These are phyloP conservation scores for Dendrobium nobile DNA, from an alignment of 106 monocot genomes.

Conservation along the genomic window DNA sequence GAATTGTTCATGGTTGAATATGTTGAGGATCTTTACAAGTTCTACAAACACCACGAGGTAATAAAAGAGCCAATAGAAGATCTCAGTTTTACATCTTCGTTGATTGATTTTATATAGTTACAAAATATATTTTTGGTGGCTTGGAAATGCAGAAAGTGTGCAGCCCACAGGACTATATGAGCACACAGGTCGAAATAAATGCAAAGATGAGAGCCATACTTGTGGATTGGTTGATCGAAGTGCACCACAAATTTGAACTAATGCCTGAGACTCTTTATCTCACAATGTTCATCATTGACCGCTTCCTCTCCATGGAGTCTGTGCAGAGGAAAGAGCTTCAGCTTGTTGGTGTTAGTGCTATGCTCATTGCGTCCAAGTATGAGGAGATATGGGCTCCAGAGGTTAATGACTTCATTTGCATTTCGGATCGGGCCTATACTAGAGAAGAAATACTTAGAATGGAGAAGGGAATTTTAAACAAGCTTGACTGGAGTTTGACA, in stretches of 20 bases:
- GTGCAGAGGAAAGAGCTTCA: slow-evolving; percentile 52
- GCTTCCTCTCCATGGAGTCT: slow-evolving; percentile 31
- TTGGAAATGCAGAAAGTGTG: slow-evolving; percentile 11
- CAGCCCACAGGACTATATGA: slow-evolving; percentile 43
- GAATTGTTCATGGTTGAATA: slow-evolving; percentile 58
- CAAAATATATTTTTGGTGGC: background rate
- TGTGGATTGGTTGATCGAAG: slow-evolving; percentile 66
- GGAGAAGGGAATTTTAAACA: slow-evolving; percentile 62
- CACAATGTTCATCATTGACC: slow-evolving; percentile 48
- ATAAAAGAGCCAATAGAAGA: too few species aligned
- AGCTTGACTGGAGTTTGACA: slow-evolving; percentile 61
- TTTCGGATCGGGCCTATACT: slow-evolving; percentile 50
- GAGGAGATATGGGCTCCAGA: slow-evolving; percentile 81
- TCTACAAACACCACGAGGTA: slow-evolving; percentile 54
- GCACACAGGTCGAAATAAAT: slow-evolving; percentile 54
- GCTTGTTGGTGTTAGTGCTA: slow-evolving; percentile 61
- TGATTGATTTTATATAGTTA: too few species aligned
- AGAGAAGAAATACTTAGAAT: slow-evolving; percentile 36
- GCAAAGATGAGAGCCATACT: slow-evolving; percentile 65
- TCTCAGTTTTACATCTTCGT: too few species aligned
- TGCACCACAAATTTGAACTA: slow-evolving; percentile 65
- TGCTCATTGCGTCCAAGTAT: slow-evolving; percentile 83
- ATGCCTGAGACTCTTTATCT: slow-evolving; percentile 69
- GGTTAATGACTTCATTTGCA: slow-evolving; percentile 61
- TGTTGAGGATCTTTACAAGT: slow-evolving; percentile 63